Conservation (phyloP, 352 stramenopile genomes). For the Pythium dissimile region DNA sequence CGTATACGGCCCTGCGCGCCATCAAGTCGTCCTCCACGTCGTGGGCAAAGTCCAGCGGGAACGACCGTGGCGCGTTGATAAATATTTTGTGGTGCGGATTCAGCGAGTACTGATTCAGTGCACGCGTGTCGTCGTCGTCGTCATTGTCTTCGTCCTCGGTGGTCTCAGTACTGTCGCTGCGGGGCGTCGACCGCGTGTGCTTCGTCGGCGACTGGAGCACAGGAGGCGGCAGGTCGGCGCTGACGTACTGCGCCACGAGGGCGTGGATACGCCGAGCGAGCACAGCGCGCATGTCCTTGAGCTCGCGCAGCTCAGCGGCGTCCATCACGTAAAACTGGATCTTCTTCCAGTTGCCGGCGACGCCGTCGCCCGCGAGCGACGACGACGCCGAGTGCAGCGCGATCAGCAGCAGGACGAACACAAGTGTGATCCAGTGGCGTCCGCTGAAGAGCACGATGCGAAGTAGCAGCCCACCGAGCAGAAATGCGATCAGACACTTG, state of each 20-base stretch:
- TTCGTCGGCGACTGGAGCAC: slow-evolving; percentile 60
- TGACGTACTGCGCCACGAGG: slow-evolving; percentile 65
- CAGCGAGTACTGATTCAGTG: slow-evolving; percentile 62
- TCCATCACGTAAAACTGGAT: slow-evolving; percentile 78
- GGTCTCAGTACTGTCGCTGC: slow-evolving; percentile 34
- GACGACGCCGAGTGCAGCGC: slow-evolving; percentile 32
- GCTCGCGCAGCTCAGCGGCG: slow-evolving; percentile 37
- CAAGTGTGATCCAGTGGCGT: slow-evolving; percentile 27
- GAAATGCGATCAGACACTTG: slow-evolving; percentile 36
- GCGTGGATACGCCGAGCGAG: slow-evolving; percentile 62
- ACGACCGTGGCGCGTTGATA: slow-evolving; percentile 74
- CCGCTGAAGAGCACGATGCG: slow-evolving; percentile 27
- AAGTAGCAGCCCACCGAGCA: slow-evolving; percentile 35
- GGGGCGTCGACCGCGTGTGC: slow-evolving; percentile 23
- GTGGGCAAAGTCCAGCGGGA: slow-evolving; percentile 46
- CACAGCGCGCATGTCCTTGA: slow-evolving; percentile 52
- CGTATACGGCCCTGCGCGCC: slow-evolving; percentile 49
- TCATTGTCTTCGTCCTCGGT: slow-evolving; percentile 7
- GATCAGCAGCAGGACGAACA: slow-evolving; percentile 31
- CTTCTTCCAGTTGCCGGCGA: slow-evolving; percentile 65
- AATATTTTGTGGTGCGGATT: slow-evolving; percentile 82
- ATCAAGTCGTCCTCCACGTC: slow-evolving; percentile 39
- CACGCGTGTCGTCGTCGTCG: slow-evolving; percentile 27
- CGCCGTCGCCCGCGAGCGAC: slow-evolving; percentile 33
- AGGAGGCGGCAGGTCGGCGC: slow-evolving; percentile 52